Conservation (phyloP, 805 yeast genomes). For the Yamadazyma tumulicola region DNA sequence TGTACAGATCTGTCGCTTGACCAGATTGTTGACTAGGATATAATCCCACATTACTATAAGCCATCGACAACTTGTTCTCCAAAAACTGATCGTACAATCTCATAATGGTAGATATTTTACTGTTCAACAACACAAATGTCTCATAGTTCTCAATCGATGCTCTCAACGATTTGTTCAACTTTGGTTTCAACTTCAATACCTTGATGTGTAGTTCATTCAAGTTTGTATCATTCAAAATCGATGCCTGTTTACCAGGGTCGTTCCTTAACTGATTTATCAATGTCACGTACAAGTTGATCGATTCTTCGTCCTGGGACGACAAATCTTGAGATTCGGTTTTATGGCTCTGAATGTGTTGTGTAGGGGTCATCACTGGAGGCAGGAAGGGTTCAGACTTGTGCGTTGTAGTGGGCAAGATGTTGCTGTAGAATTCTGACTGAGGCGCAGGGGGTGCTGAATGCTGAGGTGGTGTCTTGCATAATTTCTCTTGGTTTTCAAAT, state of each 20-base stretch:
- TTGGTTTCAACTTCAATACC: conserved; percentile 64
- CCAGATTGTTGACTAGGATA: background rate
- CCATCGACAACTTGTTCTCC: conserved; percentile 45
- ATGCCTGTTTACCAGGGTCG: conserved; percentile 41
- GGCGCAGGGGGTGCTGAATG: conserved; percentile 10
- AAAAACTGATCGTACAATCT: conserved; percentile 73
- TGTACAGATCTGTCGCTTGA: background rate
- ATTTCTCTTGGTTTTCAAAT: conserved; percentile 40
- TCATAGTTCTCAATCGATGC: conserved; percentile 63
- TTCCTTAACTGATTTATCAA: conserved; percentile 51
- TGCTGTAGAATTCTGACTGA: conserved; percentile 25
- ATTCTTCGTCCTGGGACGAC: conserved; percentile 63
- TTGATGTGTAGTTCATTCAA: conserved; percentile 57
- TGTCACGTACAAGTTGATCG: conserved; percentile 65
- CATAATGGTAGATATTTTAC: conserved; percentile 71
- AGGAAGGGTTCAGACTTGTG: conserved; percentile 2
- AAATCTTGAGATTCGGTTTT: conserved; percentile 25
- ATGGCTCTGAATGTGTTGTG: conserved; percentile 10
- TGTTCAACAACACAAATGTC: conserved; percentile 64
- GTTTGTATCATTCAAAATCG: conserved; percentile 43
- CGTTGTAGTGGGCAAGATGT: conserved; percentile 20
- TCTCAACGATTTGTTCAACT: conserved; percentile 56
- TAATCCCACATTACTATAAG: conserved; percentile 24
- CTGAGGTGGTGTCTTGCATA: conserved; percentile 11
- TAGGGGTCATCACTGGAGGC: conserved; percentile 4